Evolutionary conservation across 495 filamentous ascomycete species (phyloP).

Genomic region (Aspergillus incahuasiensis): DNA sequence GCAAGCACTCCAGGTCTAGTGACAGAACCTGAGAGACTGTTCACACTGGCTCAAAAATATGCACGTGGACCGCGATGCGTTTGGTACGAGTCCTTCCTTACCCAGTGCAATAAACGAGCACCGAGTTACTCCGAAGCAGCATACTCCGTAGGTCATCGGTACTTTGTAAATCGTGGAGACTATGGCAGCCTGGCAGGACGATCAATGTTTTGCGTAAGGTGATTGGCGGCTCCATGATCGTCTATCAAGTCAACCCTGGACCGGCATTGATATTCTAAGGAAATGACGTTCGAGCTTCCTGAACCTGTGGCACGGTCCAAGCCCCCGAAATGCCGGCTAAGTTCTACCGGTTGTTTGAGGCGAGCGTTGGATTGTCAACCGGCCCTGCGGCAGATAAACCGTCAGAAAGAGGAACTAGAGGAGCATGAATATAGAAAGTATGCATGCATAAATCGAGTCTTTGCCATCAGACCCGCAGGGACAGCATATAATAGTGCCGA

Average conservation of each 20-base stretch:
- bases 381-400: background rate
- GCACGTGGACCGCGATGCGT: slow-evolving; percentile 9
- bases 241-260: background rate
- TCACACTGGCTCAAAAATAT: background rate
- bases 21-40: background rate
- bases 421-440: slow-evolving; percentile 1
- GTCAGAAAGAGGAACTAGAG: slow-evolving; percentile 6
- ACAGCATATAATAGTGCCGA: slow-evolving; percentile 21
- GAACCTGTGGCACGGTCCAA: background rate
- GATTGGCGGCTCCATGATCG: background rate
- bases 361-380: slow-evolving; percentile 10
- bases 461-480: slow-evolving; percentile 4
- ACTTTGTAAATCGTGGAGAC: slow-evolving; percentile 4
- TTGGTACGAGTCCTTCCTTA: background rate
- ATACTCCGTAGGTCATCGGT: background rate
- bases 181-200: background rate
- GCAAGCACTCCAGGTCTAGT: background rate
- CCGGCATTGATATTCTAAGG: background rate
- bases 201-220: background rate
- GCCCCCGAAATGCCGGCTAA: slow-evolving; percentile 5
- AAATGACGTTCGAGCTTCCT: background rate
- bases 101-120: background rate
- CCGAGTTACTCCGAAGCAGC: background rate
- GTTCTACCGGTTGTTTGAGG: slow-evolving; percentile 1
- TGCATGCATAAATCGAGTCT: slow-evolving; percentile 16